phyloP scores from a whole-genome alignment of 139 green algal species.

The Chlorella sorokiniana region DNA sequence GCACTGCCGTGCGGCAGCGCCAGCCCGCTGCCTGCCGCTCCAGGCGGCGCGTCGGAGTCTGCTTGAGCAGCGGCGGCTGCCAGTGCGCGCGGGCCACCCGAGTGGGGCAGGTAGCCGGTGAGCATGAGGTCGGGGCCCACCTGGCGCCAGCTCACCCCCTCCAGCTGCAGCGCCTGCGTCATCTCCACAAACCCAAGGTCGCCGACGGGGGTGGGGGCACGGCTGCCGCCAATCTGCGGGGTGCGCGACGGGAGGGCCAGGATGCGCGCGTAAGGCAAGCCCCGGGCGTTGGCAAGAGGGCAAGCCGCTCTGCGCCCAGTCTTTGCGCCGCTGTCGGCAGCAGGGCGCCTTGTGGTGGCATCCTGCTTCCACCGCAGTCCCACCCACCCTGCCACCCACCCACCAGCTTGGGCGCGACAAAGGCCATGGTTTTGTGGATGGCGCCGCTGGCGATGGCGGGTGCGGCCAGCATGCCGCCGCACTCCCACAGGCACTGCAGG shows the following conservation, averaged over 20 bases:
- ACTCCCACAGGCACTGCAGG: slow-evolving; percentile 97
- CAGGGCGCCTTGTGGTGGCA: neutral
- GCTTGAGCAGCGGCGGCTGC: slow-evolving; percentile 13
- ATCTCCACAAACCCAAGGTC: slow-evolving; percentile 98
- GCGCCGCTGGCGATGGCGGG: slow-evolving; percentile 84
- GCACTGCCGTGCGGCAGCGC: neutral
- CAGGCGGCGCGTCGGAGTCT: neutral
- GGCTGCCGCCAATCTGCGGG: slow-evolving; percentile 64
- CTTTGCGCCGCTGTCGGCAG: neutral
- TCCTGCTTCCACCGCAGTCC: neutral
- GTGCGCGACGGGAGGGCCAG: neutral
- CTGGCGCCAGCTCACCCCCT: slow-evolving; percentile 61
- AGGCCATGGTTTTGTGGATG: slow-evolving; percentile 96
- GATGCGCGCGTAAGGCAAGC: neutral
- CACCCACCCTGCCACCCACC: neutral
- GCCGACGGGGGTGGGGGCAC: slow-evolving; percentile 91
- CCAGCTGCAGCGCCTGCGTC: slow-evolving; percentile 86
- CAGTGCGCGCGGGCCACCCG: slow-evolving; percentile 54
- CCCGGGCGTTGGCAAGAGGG: neutral
- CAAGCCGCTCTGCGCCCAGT: neutral
- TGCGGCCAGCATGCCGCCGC: slow-evolving; percentile 93
- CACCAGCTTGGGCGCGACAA: slow-evolving; percentile 94
- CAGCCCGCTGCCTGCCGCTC: slow-evolving; percentile 1
- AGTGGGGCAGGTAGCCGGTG: slow-evolving; percentile 85
- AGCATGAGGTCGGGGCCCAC: slow-evolving; percentile 89